These are phyloP conservation scores for Prunus persica DNA, from an alignment of 306 rosid genomes.

Conservation along the genomic window Prunus_persica_NCBIv2 NC_034016.1:14272501-14273000, in stretches of 20 bases:
- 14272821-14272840: slow-evolving; percentile 43
- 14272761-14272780: slow-evolving; percentile 46
- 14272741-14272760: slow-evolving; percentile 52
- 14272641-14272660: slow-evolving; percentile 47
- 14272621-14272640: slow-evolving; percentile 61
- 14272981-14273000: neutral
- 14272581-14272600: slow-evolving; percentile 74
- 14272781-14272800: slow-evolving; percentile 52
- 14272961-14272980: neutral
- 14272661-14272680: slow-evolving; percentile 48
- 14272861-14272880: neutral
- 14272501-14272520: slow-evolving; percentile 30
- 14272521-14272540: slow-evolving; percentile 52
- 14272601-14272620: slow-evolving; percentile 71
- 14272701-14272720: slow-evolving; percentile 50
- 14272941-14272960: neutral
- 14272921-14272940: neutral
- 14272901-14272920: neutral
- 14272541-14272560: slow-evolving; percentile 71
- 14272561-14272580: slow-evolving; percentile 74
- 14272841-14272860: neutral
- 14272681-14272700: slow-evolving; percentile 48
- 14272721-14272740: slow-evolving; percentile 53
- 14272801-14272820: slow-evolving; percentile 50
- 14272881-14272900: neutral